These are phyloP conservation scores for Phytopythium boreale DNA, from an alignment of 352 stramenopile genomes.

Conservation along the genomic window DNA sequence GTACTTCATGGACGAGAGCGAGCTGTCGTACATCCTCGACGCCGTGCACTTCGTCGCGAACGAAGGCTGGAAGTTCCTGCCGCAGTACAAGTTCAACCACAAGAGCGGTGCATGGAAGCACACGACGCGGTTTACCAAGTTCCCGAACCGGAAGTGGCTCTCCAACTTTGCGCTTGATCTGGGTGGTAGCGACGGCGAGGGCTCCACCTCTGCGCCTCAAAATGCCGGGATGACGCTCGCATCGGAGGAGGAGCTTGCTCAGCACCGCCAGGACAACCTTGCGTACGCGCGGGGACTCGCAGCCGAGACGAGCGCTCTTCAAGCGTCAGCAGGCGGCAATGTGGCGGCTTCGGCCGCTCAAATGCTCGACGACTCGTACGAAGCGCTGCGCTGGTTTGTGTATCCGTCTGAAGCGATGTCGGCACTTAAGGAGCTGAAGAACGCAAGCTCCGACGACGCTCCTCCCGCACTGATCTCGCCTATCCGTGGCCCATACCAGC, in stretches of 20 bases:
- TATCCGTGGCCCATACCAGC: conserved; percentile 50
- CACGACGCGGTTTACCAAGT: conserved; percentile 48
- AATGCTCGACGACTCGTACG: conserved; percentile 46
- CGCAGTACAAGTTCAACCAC: conserved; percentile 94
- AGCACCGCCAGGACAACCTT: conserved; percentile 44
- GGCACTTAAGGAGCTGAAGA: conserved; percentile 55
- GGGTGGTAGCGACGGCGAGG: conserved; percentile 18
- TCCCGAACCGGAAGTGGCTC: conserved; percentile 50
- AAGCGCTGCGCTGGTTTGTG: conserved; percentile 70
- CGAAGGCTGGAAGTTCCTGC: conserved; percentile 92
- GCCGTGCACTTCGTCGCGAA: conserved; percentile 92
- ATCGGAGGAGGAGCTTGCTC: conserved; percentile 34
- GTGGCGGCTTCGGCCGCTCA: conserved; percentile 34
- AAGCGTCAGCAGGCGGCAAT: conserved; percentile 14
- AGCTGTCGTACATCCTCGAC: conserved; percentile 92
- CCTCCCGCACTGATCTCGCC: conserved; percentile 8
- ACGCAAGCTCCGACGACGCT: neutral
- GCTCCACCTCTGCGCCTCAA: neutral
- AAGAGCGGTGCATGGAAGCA: conserved; percentile 92
- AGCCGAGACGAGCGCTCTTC: conserved; percentile 5
- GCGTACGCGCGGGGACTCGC: conserved; percentile 30
- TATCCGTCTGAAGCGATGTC: conserved; percentile 82
- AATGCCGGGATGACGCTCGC: conserved; percentile 7
- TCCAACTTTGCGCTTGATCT: conserved; percentile 43
- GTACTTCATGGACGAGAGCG: conserved; percentile 75